Evolutionary conservation across 148 eudicot species (phyloP).

Genomic region (Gaultheria prostrata): DNA sequence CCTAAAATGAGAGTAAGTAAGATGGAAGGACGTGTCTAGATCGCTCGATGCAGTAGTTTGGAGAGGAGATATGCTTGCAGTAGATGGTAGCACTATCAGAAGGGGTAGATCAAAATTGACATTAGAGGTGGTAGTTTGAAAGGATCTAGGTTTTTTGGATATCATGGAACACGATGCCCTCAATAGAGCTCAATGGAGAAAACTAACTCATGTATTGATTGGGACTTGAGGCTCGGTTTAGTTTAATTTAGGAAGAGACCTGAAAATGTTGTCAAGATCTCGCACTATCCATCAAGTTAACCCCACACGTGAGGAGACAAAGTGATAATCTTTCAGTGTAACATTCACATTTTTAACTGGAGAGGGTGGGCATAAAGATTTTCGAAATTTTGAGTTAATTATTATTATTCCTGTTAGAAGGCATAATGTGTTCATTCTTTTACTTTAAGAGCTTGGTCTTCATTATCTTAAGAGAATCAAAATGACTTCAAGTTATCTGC

Average conservation of each 20-base stretch:
- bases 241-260: background rate
- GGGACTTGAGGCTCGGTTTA: background rate
- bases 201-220: background rate
- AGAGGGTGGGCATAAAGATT: background rate
- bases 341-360: background rate
- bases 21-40: background rate
- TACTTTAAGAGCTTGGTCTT: background rate
- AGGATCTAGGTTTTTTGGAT: background rate
- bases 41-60: background rate
- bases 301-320: background rate
- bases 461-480: background rate
- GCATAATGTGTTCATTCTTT: background rate
- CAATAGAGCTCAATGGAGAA: background rate
- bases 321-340: background rate
- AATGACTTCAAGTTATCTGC: background rate
- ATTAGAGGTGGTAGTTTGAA: background rate
- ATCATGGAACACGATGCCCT: background rate
- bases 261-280: background rate
- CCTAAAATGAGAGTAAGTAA: background rate
- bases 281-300: background rate
- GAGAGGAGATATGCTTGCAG: background rate
- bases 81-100: background rate
- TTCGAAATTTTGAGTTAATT: background rate
- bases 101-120: background rate
- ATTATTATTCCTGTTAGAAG: background rate